These are phyloP conservation scores for Suillus cothurnatus DNA, from an alignment of 768 basidiomycete species.

Conservation along the genomic window DNA sequence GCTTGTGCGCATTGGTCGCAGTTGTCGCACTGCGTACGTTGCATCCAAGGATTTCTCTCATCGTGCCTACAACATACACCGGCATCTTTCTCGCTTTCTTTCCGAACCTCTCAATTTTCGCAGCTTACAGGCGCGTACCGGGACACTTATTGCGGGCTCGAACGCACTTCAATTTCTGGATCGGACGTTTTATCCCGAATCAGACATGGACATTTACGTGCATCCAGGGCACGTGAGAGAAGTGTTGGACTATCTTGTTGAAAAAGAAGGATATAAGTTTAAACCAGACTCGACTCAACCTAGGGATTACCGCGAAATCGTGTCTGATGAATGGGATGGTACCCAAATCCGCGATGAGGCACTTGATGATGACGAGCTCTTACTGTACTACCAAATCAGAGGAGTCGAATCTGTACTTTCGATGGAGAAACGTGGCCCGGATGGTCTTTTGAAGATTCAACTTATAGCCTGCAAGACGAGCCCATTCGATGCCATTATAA, in stretches of 20 bases:
- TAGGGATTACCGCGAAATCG: slow-evolving; percentile 14
- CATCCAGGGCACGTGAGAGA: slow-evolving; percentile 24
- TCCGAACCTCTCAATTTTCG: slow-evolving; percentile 35
- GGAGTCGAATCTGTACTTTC: slow-evolving; percentile 26
- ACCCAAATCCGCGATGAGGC: neutral
- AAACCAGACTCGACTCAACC: slow-evolving; percentile 22
- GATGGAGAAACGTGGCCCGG: slow-evolving; percentile 6
- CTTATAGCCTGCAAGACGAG: slow-evolving; percentile 36
- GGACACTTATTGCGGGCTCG: slow-evolving; percentile 50
- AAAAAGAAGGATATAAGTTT: slow-evolving; percentile 30
- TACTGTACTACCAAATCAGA: slow-evolving; percentile 7
- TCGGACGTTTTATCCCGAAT: slow-evolving; percentile 39
- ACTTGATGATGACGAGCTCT: slow-evolving; percentile 20
- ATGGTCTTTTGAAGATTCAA: slow-evolving; percentile 35
- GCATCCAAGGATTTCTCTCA: slow-evolving; percentile 18
- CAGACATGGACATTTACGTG: slow-evolving; percentile 51
- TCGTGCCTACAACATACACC: slow-evolving; percentile 32
- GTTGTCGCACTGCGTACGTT: slow-evolving; percentile 17
- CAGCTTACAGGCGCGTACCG: slow-evolving; percentile 40
- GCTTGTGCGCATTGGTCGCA: slow-evolving; percentile 19
- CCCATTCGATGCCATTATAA: slow-evolving; percentile 39
- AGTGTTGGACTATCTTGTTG: slow-evolving; percentile 35
- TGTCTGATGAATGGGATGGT: slow-evolving; percentile 14
- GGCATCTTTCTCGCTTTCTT: slow-evolving; percentile 36
- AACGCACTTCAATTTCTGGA: slow-evolving; percentile 51